Evolutionary conservation across 805 yeast genomes (phyloP), one percentile per base, ranked within the genome.

Genomic region (Metschnikowia matae): DNA sequence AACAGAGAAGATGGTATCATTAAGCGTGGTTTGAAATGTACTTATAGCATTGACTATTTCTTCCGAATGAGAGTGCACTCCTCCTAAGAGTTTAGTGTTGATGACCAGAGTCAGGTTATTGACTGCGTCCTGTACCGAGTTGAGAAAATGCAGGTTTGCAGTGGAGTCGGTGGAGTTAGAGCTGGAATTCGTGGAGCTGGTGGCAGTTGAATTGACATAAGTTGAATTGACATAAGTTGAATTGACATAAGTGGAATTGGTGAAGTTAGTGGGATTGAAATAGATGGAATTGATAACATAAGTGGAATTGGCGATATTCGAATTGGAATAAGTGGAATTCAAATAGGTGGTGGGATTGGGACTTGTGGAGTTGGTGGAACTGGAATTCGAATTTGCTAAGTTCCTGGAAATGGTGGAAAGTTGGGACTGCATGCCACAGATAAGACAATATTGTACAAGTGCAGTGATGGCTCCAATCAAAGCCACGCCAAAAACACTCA

Each of bases 21-120:
- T 84, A 71, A 91, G 77, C n/a, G 69, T 74, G 2, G 62, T 67
- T 44, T 57, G 58, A 31, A 55, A 51, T 10, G 37, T 34, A 17
- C 29, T 45, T 14, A 55, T 44, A 5, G 37, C 52, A 14, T 39
- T 21, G 6, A 53, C 26, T 8, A 53, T 36, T 18, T 35, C 49
- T 4, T 50, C 44, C 7, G 53, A 42, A 0, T 84, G 63, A 1
- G 73, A 70, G 47, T 75, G 73, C 0, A 88, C 74, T 80, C 87
- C 80, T 0, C 87, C 87, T 53, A 91, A 81, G 14, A 89, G 54
- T 35, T 83, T 79, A 3, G 74, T 68, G 64, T 94, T 94, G 32
- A 90, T 66, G 3, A 63, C 62, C 1, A 55, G 54, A 60, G 87
- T 83, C 38, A 83, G 77, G 0, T 54, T 46, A 5, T 64, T 56